Evolutionary conservation across 2,329 filamentous ascomycete genomes (phyloP).

Genomic region (Geosmithia morbida): DNA sequence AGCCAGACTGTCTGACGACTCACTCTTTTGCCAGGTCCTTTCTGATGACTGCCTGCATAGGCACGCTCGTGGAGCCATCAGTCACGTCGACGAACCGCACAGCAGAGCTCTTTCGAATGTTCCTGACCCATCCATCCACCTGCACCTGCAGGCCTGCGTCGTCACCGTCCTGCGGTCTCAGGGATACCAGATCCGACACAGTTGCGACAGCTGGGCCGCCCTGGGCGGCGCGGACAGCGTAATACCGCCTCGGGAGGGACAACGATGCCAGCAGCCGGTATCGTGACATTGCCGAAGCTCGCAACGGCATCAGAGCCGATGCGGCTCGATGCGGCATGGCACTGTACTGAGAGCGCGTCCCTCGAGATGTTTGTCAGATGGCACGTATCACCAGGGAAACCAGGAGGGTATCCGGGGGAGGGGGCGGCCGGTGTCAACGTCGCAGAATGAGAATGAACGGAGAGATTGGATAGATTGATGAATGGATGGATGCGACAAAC

Average conservation of each 20-base stretch:
- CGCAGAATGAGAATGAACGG: neutral
- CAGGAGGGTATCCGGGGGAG: too few species aligned
- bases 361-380: neutral
- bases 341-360: neutral
- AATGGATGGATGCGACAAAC: neutral
- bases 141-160: constrained; percentile 32
- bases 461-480: neutral
- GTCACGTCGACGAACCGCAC: constrained; percentile 72
- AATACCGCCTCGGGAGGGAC: constrained; percentile 6
- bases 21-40: constrained; percentile 61
- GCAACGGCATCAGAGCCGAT: neutral
- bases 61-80: constrained; percentile 70
- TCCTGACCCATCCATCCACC: constrained; percentile 69
- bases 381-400: neutral
- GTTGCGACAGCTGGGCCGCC: constrained; percentile 20
- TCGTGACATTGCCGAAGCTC: neutral
- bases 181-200: constrained; percentile 41
- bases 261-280: neutral
- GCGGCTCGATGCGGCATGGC: neutral
- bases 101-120: constrained; percentile 74
- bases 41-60: constrained; percentile 69
- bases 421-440: too few species aligned
- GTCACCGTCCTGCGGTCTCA: constrained; percentile 19
- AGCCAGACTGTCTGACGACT: constrained; percentile 11
- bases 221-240: constrained; percentile 17